These are phyloP conservation scores for Aspergillus funiculosus DNA, from an alignment of 495 filamentous ascomycete genomes.

Conservation along the genomic window DNA sequence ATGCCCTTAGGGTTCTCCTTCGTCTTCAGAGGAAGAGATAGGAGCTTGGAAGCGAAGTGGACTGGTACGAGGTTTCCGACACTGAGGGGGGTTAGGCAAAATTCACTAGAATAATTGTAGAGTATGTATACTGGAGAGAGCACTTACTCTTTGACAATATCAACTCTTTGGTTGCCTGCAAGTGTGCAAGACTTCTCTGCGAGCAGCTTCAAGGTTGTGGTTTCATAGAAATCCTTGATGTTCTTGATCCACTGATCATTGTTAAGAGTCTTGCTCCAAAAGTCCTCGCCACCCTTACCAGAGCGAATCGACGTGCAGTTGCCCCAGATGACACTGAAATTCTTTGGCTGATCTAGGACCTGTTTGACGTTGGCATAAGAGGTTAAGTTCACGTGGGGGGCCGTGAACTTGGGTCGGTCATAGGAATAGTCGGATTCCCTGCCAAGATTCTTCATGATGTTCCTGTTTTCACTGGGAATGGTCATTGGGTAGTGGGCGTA, in stretches of 20 bases:
- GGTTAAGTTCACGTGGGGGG: conserved; percentile 48
- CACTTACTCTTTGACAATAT: conserved; percentile 63
- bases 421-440: conserved; percentile 68
- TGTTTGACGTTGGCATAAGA: conserved; percentile 58
- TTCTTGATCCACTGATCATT: conserved; percentile 45
- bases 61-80: conserved; percentile 68
- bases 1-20: conserved; percentile 60
- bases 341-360: conserved; percentile 53
- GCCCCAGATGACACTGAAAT: conserved; percentile 63
- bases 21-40: conserved; percentile 68
- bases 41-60: conserved; percentile 65
- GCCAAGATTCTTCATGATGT: conserved; percentile 67
- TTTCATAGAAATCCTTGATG: conserved; percentile 52
- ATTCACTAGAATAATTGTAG: not conserved
- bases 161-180: conserved; percentile 59
- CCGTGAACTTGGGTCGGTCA: conserved; percentile 51
- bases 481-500: conserved; percentile 90
- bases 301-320: conserved; percentile 49
- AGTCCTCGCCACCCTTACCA: conserved; percentile 48
- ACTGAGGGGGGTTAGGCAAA: conserved; percentile 15
- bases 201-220: conserved; percentile 60
- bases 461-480: conserved; percentile 63
- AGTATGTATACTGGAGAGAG: not conserved
- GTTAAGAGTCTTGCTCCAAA: conserved; percentile 46
- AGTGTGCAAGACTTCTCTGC: conserved; percentile 56